A percentile compares a stretch with the other conserved stretches of the same genome.
phyloP scores from a whole-genome alignment of 345 rosid species.

The Diplotaxis tenuifolia region DNA sequence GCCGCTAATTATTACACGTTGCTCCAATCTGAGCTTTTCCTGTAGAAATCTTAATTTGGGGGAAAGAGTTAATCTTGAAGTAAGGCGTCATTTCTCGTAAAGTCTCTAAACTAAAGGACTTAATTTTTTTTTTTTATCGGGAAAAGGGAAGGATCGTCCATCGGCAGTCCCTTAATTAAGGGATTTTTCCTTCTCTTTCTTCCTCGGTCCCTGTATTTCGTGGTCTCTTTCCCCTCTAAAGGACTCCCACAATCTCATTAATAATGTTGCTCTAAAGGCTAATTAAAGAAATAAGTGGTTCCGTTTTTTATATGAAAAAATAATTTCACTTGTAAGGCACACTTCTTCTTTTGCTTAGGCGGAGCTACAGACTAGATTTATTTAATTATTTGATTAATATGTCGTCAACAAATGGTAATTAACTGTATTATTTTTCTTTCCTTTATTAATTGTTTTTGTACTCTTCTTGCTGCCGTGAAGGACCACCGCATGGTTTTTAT shows the following conservation, averaged over 20 bases:
- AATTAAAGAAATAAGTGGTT: neutral
- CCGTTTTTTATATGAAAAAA: conserved; percentile 22
- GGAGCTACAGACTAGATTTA: neutral
- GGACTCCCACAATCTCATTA: too few relatives aligned
- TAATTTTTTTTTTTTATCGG: too few relatives aligned
- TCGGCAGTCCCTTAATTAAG: too few relatives aligned
- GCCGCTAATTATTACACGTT: conserved; percentile 59
- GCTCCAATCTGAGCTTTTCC: conserved; percentile 60
- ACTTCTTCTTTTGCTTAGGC: conserved; percentile 14
- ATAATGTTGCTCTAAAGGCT: too few relatives aligned
- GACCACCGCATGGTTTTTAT: neutral
- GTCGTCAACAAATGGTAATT: neutral
- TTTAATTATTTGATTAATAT: conserved; percentile 20
- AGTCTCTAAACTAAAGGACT: too few relatives aligned
- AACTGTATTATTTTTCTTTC: neutral
- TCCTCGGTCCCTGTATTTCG: too few relatives aligned
- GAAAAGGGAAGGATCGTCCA: too few relatives aligned
- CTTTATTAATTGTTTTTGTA: neutral
- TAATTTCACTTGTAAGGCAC: conserved; percentile 27
- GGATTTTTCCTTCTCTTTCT: too few relatives aligned
- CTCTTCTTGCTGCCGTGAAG: neutral
- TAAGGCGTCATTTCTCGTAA: too few relatives aligned
- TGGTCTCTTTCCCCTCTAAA: too few relatives aligned
- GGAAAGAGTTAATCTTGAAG: neutral
- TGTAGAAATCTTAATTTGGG: conserved; percentile 40